Conservation (phyloP, 1,284 basidiomycete genomes). For the Trametes versicolor region DNA sequence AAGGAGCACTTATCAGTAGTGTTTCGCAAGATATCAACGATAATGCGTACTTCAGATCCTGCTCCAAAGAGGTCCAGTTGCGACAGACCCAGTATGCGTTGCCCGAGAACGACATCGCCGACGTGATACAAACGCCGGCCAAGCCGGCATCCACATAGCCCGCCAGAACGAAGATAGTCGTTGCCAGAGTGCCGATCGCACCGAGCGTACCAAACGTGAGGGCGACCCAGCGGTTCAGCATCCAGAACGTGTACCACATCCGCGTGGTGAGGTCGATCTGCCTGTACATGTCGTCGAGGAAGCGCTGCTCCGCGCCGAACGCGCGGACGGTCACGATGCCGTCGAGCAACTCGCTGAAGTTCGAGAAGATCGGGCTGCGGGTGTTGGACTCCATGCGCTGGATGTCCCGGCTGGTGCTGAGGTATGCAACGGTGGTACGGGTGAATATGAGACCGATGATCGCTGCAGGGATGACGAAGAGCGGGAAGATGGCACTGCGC, state of each 20-base stretch:
- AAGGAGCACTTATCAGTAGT: background rate
- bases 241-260: slow-evolving; percentile 85
- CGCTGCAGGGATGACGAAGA: slow-evolving; percentile 76
- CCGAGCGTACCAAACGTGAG: slow-evolving; percentile 84
- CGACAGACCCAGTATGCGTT: slow-evolving; percentile 78
- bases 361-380: slow-evolving; percentile 78
- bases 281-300: slow-evolving; percentile 76
- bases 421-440: slow-evolving; percentile 72
- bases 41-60: slow-evolving; percentile 69
- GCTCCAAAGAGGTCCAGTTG: slow-evolving; percentile 65
- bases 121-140: slow-evolving; percentile 89
- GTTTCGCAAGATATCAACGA: background rate
- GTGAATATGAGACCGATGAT: slow-evolving; percentile 73
- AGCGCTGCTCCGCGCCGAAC: slow-evolving; percentile 85
- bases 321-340: slow-evolving; percentile 89
- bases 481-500: slow-evolving; percentile 69
- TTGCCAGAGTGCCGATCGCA: slow-evolving; percentile 68
- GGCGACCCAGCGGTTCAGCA: slow-evolving; percentile 83
- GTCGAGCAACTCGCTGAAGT: slow-evolving; percentile 82
- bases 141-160: slow-evolving; percentile 76
- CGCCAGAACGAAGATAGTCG: slow-evolving; percentile 79
- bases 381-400: slow-evolving; percentile 82
- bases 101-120: slow-evolving; percentile 69
- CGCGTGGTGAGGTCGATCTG: slow-evolving; percentile 75
- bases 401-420: slow-evolving; percentile 80